Percentiles rank a stretch among this genome's conserved stretches.
Evolutionary conservation across 2,329 filamentous ascomycete species (phyloP).

Genomic region (Aspergillus sp.): DNA sequence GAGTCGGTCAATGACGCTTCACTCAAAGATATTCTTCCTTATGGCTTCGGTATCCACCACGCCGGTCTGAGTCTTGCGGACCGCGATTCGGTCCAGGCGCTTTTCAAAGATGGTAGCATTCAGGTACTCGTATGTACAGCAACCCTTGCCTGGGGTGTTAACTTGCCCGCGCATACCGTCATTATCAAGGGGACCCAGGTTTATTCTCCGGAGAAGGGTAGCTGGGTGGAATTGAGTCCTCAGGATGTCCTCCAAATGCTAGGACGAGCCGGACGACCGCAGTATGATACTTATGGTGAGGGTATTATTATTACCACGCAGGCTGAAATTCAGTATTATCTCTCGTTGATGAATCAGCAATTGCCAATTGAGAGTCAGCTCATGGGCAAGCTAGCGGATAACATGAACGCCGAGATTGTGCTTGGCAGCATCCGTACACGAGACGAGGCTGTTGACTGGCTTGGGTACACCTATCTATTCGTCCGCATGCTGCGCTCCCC

Average conservation of each 20-base stretch:
- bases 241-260: conserved; percentile 99
- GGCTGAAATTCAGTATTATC: conserved; percentile 92
- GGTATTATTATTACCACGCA: conserved; percentile 98
- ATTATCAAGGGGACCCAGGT: conserved; percentile 99
- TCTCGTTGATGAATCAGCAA: conserved; percentile 95
- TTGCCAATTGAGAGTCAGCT: conserved; percentile 96
- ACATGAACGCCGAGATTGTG: conserved; percentile 93
- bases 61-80: conserved; percentile 96
- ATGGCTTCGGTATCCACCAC: conserved; percentile 97
- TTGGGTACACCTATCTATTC: conserved; percentile 97
- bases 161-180: conserved; percentile 94
- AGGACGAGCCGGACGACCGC: conserved; percentile 90
- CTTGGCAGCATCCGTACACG: conserved; percentile 87
- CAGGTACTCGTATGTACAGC: conserved; percentile 97
- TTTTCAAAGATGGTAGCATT: conserved; percentile 87
- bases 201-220: conserved; percentile 97
- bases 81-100: conserved; percentile 89
- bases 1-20: conserved; percentile 80
- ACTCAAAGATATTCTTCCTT: conserved; percentile 89
- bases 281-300: conserved; percentile 96
- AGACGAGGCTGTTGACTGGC: conserved; percentile 98
- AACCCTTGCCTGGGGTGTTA: conserved; percentile 98
- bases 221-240: conserved; percentile 95
- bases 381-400: conserved; percentile 88
- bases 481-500: conserved; percentile 96